Conservation (phyloP, 495 filamentous ascomycete genomes). For the Lepidopterella palustris region DNA sequence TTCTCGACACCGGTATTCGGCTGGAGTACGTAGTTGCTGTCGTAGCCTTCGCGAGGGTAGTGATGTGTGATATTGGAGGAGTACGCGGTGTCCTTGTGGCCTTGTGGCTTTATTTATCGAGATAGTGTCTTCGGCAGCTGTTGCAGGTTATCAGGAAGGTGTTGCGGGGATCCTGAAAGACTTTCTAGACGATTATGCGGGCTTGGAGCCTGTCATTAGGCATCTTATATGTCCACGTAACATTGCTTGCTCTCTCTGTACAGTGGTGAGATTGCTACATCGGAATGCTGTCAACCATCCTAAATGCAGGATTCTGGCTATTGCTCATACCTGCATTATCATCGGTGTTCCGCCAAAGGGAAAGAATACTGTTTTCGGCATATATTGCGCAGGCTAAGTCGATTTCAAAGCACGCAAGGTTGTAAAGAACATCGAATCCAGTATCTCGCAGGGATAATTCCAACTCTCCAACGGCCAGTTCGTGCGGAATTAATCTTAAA, state of each 20-base stretch:
- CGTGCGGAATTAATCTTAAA: no score
- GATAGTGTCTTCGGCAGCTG: not conserved
- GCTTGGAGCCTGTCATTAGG: not conserved
- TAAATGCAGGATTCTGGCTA: not conserved
- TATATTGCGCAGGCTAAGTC: not conserved
- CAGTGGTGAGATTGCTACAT: not conserved
- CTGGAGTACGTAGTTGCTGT: not conserved
- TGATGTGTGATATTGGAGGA: not conserved
- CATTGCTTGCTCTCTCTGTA: not conserved
- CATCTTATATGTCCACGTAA: constrained; percentile 1
- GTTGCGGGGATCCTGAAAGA: not conserved
- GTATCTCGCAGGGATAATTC: no score
- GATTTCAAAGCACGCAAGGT: not conserved
- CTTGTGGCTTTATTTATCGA: not conserved
- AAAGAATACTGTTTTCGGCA: not conserved
- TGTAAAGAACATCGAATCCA: not conserved
- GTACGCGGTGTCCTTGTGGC: constrained; percentile 2
- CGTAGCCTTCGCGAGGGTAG: not conserved
- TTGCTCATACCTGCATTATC: not conserved
- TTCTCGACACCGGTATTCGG: not conserved
- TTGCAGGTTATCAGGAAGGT: not conserved
- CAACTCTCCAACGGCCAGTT: no score
- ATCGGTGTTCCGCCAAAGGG: not conserved
- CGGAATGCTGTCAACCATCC: not conserved
- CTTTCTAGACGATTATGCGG: not conserved